These are phyloP conservation scores for Wallemia mellicola DNA, from an alignment of 1,284 basidiomycete species.

Conservation along the genomic window DNA sequence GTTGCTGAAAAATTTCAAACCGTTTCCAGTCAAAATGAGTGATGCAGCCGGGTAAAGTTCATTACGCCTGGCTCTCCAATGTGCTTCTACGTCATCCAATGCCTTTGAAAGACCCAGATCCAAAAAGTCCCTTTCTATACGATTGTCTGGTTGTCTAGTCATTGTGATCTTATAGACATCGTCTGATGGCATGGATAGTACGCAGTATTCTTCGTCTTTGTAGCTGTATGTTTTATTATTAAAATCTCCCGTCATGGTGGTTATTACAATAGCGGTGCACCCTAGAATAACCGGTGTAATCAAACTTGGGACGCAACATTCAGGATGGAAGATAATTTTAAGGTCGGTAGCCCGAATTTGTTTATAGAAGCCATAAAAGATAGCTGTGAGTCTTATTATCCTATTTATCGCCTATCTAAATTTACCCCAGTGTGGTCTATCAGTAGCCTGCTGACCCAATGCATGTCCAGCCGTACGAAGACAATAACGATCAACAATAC, in stretches of 20 bases:
- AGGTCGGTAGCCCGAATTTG: background rate
- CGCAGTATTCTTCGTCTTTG: background rate
- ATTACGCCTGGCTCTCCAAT: background rate
- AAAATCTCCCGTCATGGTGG: background rate
- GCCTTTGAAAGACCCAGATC: background rate
- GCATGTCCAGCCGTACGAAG: conserved; percentile 43
- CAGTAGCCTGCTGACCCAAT: conserved; percentile 26
- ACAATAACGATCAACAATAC: conserved; percentile 79
- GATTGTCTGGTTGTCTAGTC: background rate
- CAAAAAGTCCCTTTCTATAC: background rate
- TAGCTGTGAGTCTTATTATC: background rate
- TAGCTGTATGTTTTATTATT: background rate
- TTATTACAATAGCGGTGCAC: background rate
- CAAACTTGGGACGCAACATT: too few relatives aligned
- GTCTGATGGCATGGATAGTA: background rate
- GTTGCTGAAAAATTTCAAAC: conserved; percentile 1
- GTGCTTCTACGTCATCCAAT: background rate
- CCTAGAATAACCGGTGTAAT: background rate
- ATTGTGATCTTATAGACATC: background rate
- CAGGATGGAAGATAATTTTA: background rate
- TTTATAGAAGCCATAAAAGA: background rate
- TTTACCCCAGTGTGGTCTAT: conserved; percentile 1
- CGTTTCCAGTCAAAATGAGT: background rate
- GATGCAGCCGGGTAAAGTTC: background rate
- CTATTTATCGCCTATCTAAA: background rate